phyloP scores from a whole-genome alignment of 2,329 filamentous ascomycete species.

The Fusarium buxicola region DNA sequence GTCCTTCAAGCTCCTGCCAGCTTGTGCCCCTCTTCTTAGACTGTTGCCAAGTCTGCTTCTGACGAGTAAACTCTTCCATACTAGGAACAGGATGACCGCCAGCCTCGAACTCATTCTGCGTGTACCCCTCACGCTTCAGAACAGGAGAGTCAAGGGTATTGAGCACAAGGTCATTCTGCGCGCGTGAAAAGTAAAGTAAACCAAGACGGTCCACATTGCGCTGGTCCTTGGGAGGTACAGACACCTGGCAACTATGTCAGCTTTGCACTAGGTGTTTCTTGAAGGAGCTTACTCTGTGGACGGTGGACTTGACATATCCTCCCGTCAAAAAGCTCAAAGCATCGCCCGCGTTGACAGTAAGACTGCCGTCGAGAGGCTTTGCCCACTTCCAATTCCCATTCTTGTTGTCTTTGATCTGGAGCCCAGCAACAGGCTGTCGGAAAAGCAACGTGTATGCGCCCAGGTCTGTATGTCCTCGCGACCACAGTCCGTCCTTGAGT shows the following conservation, averaged over 20 bases:
- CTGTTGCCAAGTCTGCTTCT: conserved; percentile 55
- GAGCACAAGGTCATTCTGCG: conserved; percentile 53
- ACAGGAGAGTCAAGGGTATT: conserved; percentile 54
- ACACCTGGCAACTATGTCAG: conserved; percentile 42
- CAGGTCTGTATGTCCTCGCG: conserved; percentile 66
- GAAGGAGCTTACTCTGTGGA: conserved; percentile 51
- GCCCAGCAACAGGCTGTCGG: conserved; percentile 66
- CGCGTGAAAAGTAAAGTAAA: conserved; percentile 63
- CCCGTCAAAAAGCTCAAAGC: conserved; percentile 61
- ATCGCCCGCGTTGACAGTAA: conserved; percentile 65
- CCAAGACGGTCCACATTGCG: conserved; percentile 60
- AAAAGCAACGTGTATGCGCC: conserved; percentile 68
- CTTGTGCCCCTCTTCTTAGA: conserved; percentile 40
- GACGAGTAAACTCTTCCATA: conserved; percentile 53
- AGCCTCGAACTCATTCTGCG: conserved; percentile 53
- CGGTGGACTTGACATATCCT: conserved; percentile 57
- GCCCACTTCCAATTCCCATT: conserved; percentile 63
- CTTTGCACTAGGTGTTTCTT: background rate
- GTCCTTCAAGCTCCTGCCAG: conserved; percentile 45
- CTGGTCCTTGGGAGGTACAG: conserved; percentile 55
- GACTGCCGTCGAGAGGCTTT: conserved; percentile 59
- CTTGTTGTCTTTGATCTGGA: conserved; percentile 64
- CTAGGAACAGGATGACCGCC: conserved; percentile 48
- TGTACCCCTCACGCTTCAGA: conserved; percentile 49
- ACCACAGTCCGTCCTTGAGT: conserved; percentile 57